These are phyloP conservation scores for Didymella pinodella DNA, from an alignment of 2,329 filamentous ascomycete genomes.

Conservation along the genomic window DNA sequence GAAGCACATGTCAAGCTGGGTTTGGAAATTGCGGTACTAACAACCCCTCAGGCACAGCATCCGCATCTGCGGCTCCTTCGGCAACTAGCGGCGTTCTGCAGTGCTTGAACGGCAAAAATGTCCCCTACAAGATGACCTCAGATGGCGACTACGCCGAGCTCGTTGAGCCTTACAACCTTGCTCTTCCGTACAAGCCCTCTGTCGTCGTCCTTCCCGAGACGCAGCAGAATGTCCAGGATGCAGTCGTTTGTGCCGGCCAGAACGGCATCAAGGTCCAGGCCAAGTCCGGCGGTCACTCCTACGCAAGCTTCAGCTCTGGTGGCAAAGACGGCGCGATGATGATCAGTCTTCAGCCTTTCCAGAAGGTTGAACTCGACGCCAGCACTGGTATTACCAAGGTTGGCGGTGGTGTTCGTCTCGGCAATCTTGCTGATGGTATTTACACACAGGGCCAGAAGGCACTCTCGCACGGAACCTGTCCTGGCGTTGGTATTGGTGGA, in stretches of 20 bases:
- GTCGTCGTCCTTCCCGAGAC: constrained; percentile 65
- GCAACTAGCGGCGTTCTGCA: constrained; percentile 27
- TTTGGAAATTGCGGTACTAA: constrained; percentile 43
- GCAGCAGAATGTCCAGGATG: constrained; percentile 62
- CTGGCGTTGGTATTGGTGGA: constrained; percentile 53
- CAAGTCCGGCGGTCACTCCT: constrained; percentile 71
- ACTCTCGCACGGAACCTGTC: constrained; percentile 62
- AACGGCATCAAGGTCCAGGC: constrained; percentile 65
- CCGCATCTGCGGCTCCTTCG: constrained; percentile 27
- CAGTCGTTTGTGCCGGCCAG: constrained; percentile 64
- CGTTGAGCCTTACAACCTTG: constrained; percentile 49
- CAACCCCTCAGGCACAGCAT: constrained; percentile 22
- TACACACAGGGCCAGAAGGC: constrained; percentile 50
- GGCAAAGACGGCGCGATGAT: constrained; percentile 60
- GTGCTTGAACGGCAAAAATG: constrained; percentile 46
- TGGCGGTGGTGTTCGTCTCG: constrained; percentile 60
- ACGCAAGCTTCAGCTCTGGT: constrained; percentile 61
- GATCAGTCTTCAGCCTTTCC: constrained; percentile 58
- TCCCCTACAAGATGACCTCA: constrained; percentile 43
- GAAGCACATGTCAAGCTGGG: constrained; percentile 41
- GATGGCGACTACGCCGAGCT: constrained; percentile 38
- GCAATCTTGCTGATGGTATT: constrained; percentile 49
- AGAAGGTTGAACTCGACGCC: constrained; percentile 54
- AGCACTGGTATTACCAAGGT: constrained; percentile 54
- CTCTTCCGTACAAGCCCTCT: constrained; percentile 55